Evolutionary conservation across 2,329 filamentous ascomycete species (phyloP), one percentile per base, ranked within the genome.

Genomic region (Xylariaceae sp.): DNA sequence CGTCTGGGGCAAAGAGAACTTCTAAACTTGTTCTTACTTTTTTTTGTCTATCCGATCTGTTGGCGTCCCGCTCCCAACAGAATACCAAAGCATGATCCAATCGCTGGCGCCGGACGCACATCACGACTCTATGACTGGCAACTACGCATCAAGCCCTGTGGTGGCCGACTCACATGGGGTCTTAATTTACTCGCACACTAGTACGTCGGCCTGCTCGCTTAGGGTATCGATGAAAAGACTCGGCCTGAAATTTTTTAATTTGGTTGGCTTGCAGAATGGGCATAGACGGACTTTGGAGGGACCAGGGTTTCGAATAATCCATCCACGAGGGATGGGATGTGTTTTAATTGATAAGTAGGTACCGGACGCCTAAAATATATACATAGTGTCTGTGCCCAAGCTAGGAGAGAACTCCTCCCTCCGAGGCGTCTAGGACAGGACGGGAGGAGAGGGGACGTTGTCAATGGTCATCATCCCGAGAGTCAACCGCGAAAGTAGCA

Each of bases 1-100:
- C 48, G 56, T 68, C 45, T 69, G 67, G 67, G 67, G 67, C 48
- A 69, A 69, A 60, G 67, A 69, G 56, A 64, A 66, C 44, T 67
- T 69, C 46, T 69, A 60, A 64, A 26, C 40, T 46, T 52, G 37
- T 37, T 37, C 32, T 16, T 42, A 40, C 23, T 7, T 53, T 48
- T 7, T 53, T 48, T 19, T 45, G 29, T 51, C 50, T 45, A 59
- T 14, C 51, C 43, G 50, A 23, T 44, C 59, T 50, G 58, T 55
- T 53, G 40, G 54, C 29, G 51, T 57, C 26, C 20, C 57, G 47
- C 46, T 37, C 14, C 53, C n/a, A 57, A 50, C 37, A 51, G 48
- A 50, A 40, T 37, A 10, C 44, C 9, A 51, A 46, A 51, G 40
- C 50, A 56, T 62, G 48, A 42, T 54, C 48, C 48, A 44, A 49